Percentiles rank a stretch among this genome's conserved stretches.
These are phyloP conservation scores for Chalciporus piperatus DNA, from an alignment of 768 basidiomycete genomes.

Conservation along the genomic window DNA sequence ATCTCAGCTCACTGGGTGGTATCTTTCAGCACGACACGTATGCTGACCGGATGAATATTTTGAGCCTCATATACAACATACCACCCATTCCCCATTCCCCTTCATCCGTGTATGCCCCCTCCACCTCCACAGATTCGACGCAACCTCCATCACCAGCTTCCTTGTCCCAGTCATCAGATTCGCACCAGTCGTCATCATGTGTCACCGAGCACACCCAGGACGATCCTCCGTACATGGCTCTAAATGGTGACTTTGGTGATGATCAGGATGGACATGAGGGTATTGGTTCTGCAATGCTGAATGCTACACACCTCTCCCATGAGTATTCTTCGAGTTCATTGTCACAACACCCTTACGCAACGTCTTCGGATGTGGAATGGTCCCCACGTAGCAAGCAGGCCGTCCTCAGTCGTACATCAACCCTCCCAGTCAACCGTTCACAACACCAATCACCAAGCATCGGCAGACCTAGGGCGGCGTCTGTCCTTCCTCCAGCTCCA, in stretches of 20 bases:
- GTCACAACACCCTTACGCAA: conserved; percentile 51
- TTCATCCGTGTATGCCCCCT: conserved; percentile 45
- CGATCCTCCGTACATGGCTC: conserved; percentile 24
- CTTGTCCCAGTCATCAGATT: conserved; percentile 42
- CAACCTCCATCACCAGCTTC: conserved; percentile 37
- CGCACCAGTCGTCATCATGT: conserved; percentile 49
- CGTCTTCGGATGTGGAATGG: conserved; percentile 37
- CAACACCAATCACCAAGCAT: conserved; percentile 22
- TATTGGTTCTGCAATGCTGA: conserved; percentile 46
- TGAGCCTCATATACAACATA: conserved; percentile 86
- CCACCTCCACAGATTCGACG: conserved; percentile 38
- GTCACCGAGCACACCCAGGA: conserved; percentile 38
- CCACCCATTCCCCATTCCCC: conserved; percentile 70
- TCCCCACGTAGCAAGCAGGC: conserved; percentile 22
- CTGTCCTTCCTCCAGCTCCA: conserved; percentile 60
- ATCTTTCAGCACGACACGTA: conserved; percentile 83
- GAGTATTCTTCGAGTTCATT: conserved; percentile 25
- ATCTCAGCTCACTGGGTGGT: conserved; percentile 14
- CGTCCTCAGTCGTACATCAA: conserved; percentile 34
- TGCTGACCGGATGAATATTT: conserved; percentile 90
- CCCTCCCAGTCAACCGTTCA: conserved; percentile 31
- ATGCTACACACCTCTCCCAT: conserved; percentile 29
- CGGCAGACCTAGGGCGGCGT: conserved; percentile 51
- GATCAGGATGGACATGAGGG: conserved; percentile 40
- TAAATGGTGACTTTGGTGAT: conserved; percentile 25